phyloP scores from a whole-genome alignment of 495 filamentous ascomycete species.

The Thermochaetoides thermophila region DNA sequence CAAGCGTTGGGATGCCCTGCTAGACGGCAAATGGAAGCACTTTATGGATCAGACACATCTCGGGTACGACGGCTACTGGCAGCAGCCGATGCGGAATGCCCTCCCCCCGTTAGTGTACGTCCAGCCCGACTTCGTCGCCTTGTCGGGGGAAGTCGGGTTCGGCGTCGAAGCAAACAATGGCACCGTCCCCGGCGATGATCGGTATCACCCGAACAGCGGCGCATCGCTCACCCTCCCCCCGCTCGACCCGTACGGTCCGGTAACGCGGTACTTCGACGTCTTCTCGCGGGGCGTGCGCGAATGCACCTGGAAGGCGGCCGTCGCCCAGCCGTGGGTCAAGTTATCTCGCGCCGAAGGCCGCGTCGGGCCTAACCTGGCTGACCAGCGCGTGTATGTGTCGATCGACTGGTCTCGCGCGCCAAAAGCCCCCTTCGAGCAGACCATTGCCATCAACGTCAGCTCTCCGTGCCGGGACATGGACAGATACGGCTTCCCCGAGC shows the following conservation, averaged over 20 bases:
- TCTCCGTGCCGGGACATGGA: slow-evolving; percentile 37
- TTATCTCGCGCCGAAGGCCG: slow-evolving; percentile 40
- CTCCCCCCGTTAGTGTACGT: slow-evolving; percentile 46
- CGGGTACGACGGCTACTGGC: slow-evolving; percentile 42
- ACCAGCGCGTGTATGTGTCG: slow-evolving; percentile 43
- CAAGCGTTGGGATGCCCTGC: slow-evolving; percentile 43
- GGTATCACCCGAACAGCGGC: slow-evolving; percentile 42
- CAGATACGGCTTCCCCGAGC: slow-evolving; percentile 33
- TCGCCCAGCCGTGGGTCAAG: slow-evolving; percentile 40
- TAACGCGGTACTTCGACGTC: slow-evolving; percentile 49
- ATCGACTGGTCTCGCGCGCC: slow-evolving; percentile 47
- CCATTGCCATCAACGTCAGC: slow-evolving; percentile 40
- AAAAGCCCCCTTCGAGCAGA: slow-evolving; percentile 27
- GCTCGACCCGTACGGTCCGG: slow-evolving; percentile 48
- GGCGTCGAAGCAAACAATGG: slow-evolving; percentile 50
- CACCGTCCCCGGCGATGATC: slow-evolving; percentile 51
- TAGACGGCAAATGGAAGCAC: slow-evolving; percentile 59
- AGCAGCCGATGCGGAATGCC: slow-evolving; percentile 57
- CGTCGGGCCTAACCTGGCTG: slow-evolving; percentile 34
- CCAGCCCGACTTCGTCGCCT: slow-evolving; percentile 37
- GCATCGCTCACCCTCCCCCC: slow-evolving; percentile 41
- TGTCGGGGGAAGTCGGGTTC: slow-evolving; percentile 51
- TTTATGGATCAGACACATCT: slow-evolving; percentile 52
- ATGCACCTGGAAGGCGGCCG: slow-evolving; percentile 41
- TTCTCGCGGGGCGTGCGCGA: slow-evolving; percentile 45